Base-by-base conservation (phyloP, 2,329 filamentous ascomycete species). In the Penicillium digitatum region DNA sequence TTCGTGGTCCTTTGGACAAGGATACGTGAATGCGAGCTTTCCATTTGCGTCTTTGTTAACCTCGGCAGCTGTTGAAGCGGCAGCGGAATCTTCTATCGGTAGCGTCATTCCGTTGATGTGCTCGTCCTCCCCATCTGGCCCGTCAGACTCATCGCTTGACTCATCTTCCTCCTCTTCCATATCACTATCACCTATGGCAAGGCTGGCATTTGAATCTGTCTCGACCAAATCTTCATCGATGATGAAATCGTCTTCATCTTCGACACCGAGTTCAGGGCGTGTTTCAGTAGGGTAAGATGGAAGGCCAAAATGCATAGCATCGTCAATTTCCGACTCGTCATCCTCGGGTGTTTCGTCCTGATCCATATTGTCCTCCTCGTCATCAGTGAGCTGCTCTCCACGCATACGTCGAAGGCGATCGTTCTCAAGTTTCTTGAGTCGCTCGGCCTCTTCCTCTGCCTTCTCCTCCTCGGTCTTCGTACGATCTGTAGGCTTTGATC, bases 221-320 rank as follows among this genome's bases (percentile, higher is more conserved):
- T 91, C 91, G 32, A 96, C 82, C 16, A 97, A 80, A 67, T 95
- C 88, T 59, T 94, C 89, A 56, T 97, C 93, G 58, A 96, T 86
- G 26, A 93, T 71, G 66, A 97, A 97, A 64, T 96, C 90, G 65
- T 97, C 93, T 69, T 97, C 93, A 63, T 96, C 93, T 61, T 96
- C 91, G 32, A 95, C 87, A 6, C 86, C 89, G 18, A 91, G 66
- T 24, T 78, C 74, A 35, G 69, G 68, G 31, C 69, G 75, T 57
- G 60, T 69, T 62, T 68, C 70, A 38, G 66, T 67, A 26, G 66
- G 65, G 42, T 67, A 72, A 55, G 87, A 81, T 8, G 83, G 84
- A 31, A 87, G 73, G 1, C 84, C 84, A 66, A 87, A 87, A 47
- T 79, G 78, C 46, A 78, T 81, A 14, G 84, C 83, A 66, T 87